Evolutionary conservation across 257 asterid genomes (phyloP).

Genomic region (Verbena officinalis): DNA sequence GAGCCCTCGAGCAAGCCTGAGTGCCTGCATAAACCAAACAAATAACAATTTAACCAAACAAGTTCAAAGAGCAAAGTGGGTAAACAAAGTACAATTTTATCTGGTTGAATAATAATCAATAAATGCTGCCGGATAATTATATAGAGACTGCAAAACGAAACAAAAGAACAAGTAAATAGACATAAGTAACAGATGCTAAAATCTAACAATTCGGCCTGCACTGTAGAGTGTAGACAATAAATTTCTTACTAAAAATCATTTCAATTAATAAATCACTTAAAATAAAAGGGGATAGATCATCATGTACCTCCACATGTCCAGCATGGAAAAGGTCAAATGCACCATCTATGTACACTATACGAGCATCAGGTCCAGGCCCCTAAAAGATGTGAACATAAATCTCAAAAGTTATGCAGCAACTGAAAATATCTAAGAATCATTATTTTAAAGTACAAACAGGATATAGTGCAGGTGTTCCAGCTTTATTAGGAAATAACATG

Average conservation of each 20-base stretch:
- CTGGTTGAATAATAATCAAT: neutral
- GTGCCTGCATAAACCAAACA: constrained; percentile 55
- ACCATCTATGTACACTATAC: constrained; percentile 93
- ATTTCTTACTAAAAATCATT: neutral
- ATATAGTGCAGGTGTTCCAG: constrained; percentile 1
- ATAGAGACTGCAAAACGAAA: constrained; percentile 17
- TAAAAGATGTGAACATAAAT: constrained; percentile 31
- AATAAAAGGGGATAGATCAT: constrained; percentile 19
- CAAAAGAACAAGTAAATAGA: neutral
- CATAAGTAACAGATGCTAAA: constrained; percentile 13
- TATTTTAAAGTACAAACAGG: constrained; percentile 1
- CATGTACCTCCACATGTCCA: constrained; percentile 95
- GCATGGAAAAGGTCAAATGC: constrained; percentile 99
- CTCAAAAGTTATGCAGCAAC: constrained; percentile 25
- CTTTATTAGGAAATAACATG: constrained; percentile 20
- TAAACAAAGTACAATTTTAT: neutral
- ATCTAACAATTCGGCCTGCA: constrained; percentile 2
- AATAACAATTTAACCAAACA: constrained; percentile 14
- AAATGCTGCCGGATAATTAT: constrained; percentile 6
- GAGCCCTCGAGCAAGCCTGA: constrained; percentile 92
- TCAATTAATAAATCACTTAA: constrained; percentile 13
- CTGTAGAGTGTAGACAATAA: constrained; percentile 1
- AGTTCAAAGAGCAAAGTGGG: constrained; percentile 17
- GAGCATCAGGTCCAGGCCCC: constrained; percentile 99
- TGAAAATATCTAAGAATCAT: constrained; percentile 22